These are phyloP conservation scores for Byssoonygena ceratinophila DNA, from an alignment of 2,329 filamentous ascomycete genomes.

Conservation along the genomic window DNA sequence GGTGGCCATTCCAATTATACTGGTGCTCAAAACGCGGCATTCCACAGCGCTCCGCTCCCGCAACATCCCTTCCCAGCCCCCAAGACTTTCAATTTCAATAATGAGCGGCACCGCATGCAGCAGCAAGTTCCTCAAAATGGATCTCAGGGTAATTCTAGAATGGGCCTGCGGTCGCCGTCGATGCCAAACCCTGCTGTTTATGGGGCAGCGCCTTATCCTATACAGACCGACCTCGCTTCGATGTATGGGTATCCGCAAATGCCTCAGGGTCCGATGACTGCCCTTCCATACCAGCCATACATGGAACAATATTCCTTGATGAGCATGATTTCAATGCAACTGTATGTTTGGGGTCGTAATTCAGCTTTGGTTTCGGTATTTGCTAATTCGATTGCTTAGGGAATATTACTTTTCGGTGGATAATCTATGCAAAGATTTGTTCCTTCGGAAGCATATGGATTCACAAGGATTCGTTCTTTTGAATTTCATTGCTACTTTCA, in stretches of 20 bases:
- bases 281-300: slow-evolving; percentile 48
- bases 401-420: slow-evolving; percentile 97
- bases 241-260: slow-evolving; percentile 49
- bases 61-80: slow-evolving; percentile 33
- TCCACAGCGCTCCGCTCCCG: slow-evolving; percentile 30
- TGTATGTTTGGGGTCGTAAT: slow-evolving; percentile 31
- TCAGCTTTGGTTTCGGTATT: background rate
- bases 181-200: slow-evolving; percentile 48
- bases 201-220: slow-evolving; percentile 32
- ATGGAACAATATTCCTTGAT: slow-evolving; percentile 48
- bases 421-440: slow-evolving; percentile 89
- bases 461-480: slow-evolving; percentile 83
- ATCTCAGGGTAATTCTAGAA: slow-evolving; percentile 39
- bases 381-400: slow-evolving; percentile 37
- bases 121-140: slow-evolving; percentile 25
- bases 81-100: slow-evolving; percentile 32
- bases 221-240: slow-evolving; percentile 38
- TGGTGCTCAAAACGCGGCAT: slow-evolving; percentile 29
- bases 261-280: slow-evolving; percentile 45
- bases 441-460: slow-evolving; percentile 83
- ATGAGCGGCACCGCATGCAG: slow-evolving; percentile 36
- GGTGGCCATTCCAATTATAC: slow-evolving; percentile 31
- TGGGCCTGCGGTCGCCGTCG: slow-evolving; percentile 50
- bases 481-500: slow-evolving; percentile 71
- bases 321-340: slow-evolving; percentile 50